phyloP scores from a whole-genome alignment of 1,139 yeast species.

The Yamadazyma dushanensis region DNA sequence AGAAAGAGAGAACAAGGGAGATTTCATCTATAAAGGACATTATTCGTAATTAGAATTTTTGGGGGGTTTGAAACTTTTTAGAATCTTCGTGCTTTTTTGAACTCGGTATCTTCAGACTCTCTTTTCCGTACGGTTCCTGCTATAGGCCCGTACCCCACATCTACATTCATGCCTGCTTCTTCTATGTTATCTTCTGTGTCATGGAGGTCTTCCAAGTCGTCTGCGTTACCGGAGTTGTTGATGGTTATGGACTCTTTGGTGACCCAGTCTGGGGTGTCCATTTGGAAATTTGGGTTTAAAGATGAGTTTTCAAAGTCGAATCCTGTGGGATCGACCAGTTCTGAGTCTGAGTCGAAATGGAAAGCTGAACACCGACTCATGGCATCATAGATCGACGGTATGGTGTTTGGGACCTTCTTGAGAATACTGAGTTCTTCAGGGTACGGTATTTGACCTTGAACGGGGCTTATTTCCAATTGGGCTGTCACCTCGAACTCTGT shows the following conservation, averaged over 20 bases:
- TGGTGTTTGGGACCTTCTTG: slow-evolving; percentile 7
- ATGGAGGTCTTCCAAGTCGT: slow-evolving; percentile 30
- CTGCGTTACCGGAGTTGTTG: slow-evolving; percentile 36
- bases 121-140: slow-evolving; percentile 35
- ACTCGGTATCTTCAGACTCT: slow-evolving; percentile 20
- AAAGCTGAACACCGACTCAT: slow-evolving; percentile 41
- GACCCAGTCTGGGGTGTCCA: slow-evolving; percentile 25
- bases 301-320: slow-evolving; percentile 12
- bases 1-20: too few relatives aligned
- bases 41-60: too few relatives aligned
- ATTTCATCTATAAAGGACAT: too few relatives aligned
- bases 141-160: slow-evolving; percentile 39
- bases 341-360: slow-evolving; percentile 29
- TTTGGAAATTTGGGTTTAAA: slow-evolving; percentile 6
- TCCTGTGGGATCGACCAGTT: slow-evolving; percentile 19
- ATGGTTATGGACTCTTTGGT: slow-evolving; percentile 11
- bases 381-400: slow-evolving; percentile 32
- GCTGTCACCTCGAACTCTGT: slow-evolving; percentile 10
- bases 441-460: not conserved
- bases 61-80: not conserved
- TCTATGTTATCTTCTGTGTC: slow-evolving; percentile 18
- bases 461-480: slow-evolving; percentile 8
- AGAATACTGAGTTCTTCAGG: not conserved
- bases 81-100: slow-evolving; percentile 7
- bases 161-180: slow-evolving; percentile 47